Base-by-base conservation (phyloP, 768 basidiomycete genomes). In the Epithele typhae region DNA sequence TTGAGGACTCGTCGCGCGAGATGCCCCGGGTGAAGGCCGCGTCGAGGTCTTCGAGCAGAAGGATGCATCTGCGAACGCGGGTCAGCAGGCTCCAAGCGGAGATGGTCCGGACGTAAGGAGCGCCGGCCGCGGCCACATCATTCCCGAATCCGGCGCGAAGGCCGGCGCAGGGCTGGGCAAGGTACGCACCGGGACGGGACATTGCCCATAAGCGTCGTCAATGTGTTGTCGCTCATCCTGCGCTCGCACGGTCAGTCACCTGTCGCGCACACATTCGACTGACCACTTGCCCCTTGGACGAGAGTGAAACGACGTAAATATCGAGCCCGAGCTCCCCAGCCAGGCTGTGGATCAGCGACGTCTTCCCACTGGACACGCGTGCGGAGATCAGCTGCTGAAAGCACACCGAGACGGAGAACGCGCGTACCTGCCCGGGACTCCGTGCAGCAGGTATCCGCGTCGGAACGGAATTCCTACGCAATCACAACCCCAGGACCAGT, bases 31-130 rank as follows among this genome's bases (percentile, higher is more conserved):
- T 92, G 71, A 92, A 92, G 22, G 90, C 90, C 46, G 90, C 90
- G 64, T 92, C 90, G 57, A 95, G 77, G 74, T 95, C 92, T 70
- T 95, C 92, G 63, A 95, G 77, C 66, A 95, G 84, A 57, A 95
- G 75, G 51, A 95, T 91, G 74, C 89, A 92, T 73, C 89, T 89
- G 56, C 41, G 27, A 14, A 30, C 27, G 14, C 27, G 27, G 27
- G 27, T 30, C 27, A 30, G 27, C 27, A 30, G 27, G n/a, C n/a
- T n/a, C n/a, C 14, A 39, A 14, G 34, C 39, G 23, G 12, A 45
- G 30, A 55, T 45, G 57, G 45, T 47, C 43, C 51, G 54, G 40
- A 44, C 39, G 11, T 49, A 32, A 50, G 23, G 32, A 21, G 32
- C 38, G 40, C 41, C 17, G 48, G 38, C 27, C 38, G 21, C 25